Conservation (phyloP, 768 basidiomycete genomes). For the Mycena vitilis region DNA sequence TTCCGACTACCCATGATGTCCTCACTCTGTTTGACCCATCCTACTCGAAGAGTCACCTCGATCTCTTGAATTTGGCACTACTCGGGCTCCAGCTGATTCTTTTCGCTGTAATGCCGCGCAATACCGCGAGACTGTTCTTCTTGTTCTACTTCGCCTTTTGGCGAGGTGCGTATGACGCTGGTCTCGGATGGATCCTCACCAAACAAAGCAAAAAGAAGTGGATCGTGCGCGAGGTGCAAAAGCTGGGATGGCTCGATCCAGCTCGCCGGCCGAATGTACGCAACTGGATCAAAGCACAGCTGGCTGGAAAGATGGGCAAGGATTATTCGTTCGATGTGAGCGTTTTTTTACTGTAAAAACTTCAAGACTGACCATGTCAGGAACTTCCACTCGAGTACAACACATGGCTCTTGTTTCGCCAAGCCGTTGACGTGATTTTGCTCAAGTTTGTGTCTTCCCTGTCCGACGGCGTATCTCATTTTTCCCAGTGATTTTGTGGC, state of each 20-base stretch:
- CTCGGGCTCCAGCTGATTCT: conserved; percentile 83
- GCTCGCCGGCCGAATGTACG: conserved; percentile 70
- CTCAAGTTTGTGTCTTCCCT: conserved; percentile 76
- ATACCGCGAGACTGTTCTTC: conserved; percentile 75
- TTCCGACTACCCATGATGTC: conserved; percentile 93
- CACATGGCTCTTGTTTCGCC: conserved; percentile 95
- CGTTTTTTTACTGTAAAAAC: conserved; percentile 35
- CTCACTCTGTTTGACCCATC: conserved; percentile 87
- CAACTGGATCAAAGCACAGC: conserved; percentile 87
- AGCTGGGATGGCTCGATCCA: conserved; percentile 90
- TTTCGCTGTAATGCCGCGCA: conserved; percentile 73
- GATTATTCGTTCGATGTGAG: conserved; percentile 93
- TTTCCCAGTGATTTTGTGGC: conserved; percentile 86
- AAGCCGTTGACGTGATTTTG: conserved; percentile 95
- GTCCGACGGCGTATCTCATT: conserved; percentile 8
- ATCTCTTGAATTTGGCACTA: conserved; percentile 84
- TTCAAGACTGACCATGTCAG: conserved; percentile 50
- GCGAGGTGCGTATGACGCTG: conserved; percentile 91
- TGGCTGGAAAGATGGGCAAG: conserved; percentile 93
- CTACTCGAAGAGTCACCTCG: conserved; percentile 89
- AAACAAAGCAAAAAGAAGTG: conserved; percentile 96
- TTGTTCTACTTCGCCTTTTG: conserved; percentile 93
- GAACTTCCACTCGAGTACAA: conserved; percentile 94
- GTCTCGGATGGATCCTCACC: conserved; percentile 93
- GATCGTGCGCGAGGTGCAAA: conserved; percentile 86